phyloP scores from a whole-genome alignment of 305 asterid species.

The Fraxinus floribunda region DNA sequence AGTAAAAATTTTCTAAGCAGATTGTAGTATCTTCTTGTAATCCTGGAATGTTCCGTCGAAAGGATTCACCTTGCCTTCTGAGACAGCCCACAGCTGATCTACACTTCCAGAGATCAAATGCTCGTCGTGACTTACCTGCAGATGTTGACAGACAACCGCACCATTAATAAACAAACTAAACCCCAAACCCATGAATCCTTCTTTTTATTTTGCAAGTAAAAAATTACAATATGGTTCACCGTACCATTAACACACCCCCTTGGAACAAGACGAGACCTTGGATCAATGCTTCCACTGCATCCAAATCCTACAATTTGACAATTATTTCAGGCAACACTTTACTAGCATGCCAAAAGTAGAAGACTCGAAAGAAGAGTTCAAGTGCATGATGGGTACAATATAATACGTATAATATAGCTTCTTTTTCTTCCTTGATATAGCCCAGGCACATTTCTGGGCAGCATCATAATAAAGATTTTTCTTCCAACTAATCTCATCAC shows the following conservation, averaged over 20 bases:
- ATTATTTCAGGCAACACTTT: slow-evolving; percentile 2
- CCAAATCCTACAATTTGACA: slow-evolving; percentile 66
- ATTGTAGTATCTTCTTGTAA: slow-evolving; percentile 79
- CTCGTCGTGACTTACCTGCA: slow-evolving; percentile 96
- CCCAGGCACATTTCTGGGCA: neutral
- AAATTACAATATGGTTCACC: slow-evolving; percentile 9
- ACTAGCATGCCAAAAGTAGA: neutral
- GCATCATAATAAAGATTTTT: neutral
- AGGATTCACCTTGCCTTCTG: slow-evolving; percentile 71
- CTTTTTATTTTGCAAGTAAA: neutral
- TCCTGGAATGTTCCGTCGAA: slow-evolving; percentile 83
- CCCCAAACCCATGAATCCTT: neutral
- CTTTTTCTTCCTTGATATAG: neutral
- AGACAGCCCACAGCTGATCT: slow-evolving; percentile 87
- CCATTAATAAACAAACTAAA: slow-evolving; percentile 10
- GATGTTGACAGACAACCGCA: slow-evolving; percentile 12
- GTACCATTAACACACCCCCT: slow-evolving; percentile 98
- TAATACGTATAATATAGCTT: neutral
- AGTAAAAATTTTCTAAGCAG: slow-evolving; percentile 24
- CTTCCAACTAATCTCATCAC: neutral
- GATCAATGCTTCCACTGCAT: slow-evolving; percentile 96
- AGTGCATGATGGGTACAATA: neutral
- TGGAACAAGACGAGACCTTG: slow-evolving; percentile 96
- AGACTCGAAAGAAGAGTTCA: neutral
- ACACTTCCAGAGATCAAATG: slow-evolving; percentile 94